Conservation (phyloP, 1,139 yeast species). For the Eremothecium gossypii region DNA sequence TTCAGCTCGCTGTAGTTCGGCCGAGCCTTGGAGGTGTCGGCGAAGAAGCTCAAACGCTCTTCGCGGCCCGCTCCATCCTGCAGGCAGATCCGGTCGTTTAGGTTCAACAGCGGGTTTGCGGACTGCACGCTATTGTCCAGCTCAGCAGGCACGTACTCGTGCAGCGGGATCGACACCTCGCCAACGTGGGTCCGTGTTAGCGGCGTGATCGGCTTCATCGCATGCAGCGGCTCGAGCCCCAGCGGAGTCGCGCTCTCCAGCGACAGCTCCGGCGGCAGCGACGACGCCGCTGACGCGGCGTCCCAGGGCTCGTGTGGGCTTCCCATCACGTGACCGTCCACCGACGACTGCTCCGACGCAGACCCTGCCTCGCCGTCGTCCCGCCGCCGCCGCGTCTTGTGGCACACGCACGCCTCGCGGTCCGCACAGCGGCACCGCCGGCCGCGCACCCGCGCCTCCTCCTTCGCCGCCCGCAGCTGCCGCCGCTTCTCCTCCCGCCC, state of each 20-base stretch:
- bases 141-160: conserved; percentile 34
- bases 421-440: conserved; percentile 31
- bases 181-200: conserved; percentile 33
- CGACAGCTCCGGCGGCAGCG: conserved; percentile 16
- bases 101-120: conserved; percentile 5
- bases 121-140: conserved; percentile 17
- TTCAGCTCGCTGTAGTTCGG: conserved; percentile 8
- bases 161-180: conserved; percentile 38
- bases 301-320: conserved; percentile 21
- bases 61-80: conserved; percentile 1
- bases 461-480: conserved; percentile 34
- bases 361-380: neutral
- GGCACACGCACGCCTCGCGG: conserved; percentile 19
- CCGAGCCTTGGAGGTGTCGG: conserved; percentile 10
- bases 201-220: conserved; percentile 24
- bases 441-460: conserved; percentile 34
- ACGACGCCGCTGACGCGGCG: conserved; percentile 24
- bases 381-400: conserved; percentile 12
- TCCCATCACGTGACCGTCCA: neutral
- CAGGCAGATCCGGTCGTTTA: conserved; percentile 4
- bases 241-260: conserved; percentile 15
- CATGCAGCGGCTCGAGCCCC: conserved; percentile 26
- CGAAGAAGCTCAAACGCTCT: conserved; percentile 7
- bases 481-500: conserved; percentile 38
- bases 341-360: neutral